phyloP scores from a whole-genome alignment of 768 basidiomycete species.

The Xerocomellus dryophilus region DNA sequence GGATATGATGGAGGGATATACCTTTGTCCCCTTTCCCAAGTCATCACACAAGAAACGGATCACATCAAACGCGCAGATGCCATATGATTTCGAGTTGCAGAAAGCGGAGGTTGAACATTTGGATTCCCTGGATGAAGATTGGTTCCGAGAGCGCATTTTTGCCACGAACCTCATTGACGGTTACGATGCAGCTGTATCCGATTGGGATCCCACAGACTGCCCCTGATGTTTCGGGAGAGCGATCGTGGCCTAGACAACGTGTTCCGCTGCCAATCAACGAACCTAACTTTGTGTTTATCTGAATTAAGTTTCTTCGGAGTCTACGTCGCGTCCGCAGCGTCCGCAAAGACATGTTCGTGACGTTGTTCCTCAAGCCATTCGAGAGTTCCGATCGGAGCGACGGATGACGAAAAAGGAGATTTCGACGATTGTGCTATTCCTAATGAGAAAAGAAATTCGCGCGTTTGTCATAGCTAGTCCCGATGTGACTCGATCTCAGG shows the following conservation, averaged over 20 bases:
- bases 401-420: background rate
- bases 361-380: background rate
- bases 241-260: background rate
- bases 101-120: conserved; percentile 47
- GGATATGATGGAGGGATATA: conserved; percentile 25
- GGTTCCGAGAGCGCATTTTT: conserved; percentile 7
- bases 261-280: conserved; percentile 6
- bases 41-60: conserved; percentile 54
- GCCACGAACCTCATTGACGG: background rate
- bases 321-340: too few species aligned
- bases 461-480: background rate
- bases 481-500: background rate
- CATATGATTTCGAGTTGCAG: conserved; percentile 60
- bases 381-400: background rate
- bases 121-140: conserved; percentile 54
- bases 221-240: conserved; percentile 5
- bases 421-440: background rate
- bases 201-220: conserved; percentile 8
- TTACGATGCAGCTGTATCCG: conserved; percentile 1
- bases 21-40: conserved; percentile 55
- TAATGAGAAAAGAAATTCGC: background rate
- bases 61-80: conserved; percentile 54
- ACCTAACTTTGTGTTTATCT: conserved; percentile 20
- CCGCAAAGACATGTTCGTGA: too few species aligned
- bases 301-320: background rate